Evolutionary conservation across 345 rosid species (phyloP), one percentile per base, ranked within the genome.

Genomic region (Populus davidiana): DNA sequence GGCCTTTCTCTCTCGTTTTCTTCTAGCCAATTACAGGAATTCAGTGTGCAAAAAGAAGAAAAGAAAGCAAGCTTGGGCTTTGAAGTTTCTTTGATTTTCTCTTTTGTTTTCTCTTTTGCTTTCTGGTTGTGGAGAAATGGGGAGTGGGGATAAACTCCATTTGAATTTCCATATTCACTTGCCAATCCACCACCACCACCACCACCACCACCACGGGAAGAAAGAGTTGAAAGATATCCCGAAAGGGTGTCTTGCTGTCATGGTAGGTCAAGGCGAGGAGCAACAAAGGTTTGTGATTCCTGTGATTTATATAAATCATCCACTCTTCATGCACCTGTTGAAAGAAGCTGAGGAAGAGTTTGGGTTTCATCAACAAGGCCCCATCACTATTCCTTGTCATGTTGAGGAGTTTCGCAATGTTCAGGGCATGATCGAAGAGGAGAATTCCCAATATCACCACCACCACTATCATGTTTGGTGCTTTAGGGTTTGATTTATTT

Each of bases 281-380:
- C 90, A 91, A 62, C 84, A 84, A 36, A 87, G 96, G 80, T 94
- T 93, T 75, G 91, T 94, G 70, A 80, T 94, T 43, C 98, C 98
- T 1, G 89, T 93, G 81, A 84, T 86, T 25, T 90, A 90, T 79
- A 81, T 94, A 70, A 94, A 88, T 70, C 98, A 93, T 74, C 98
- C 96, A 73, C 88, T 90, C 59, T 94, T 94, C 77, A 62, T 85
- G 87, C 70, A 80, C 31, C 82, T 92, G 2, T 75, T 94, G 59
- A 89, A 90, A 79, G 94, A 82, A 41, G 94, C 98, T 25, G 98
- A 94, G 76, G 91, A 91, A 50, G 95, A 91, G 81, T 92, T 78
- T 62, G 98, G 96, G 2, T 94, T 92, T 67, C 87, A 89, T 20
- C 98, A 93, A 50, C 76, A 84, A 41, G 98, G 98, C 1, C 97